A percentile compares a stretch with the other conserved stretches of the same genome.
Conservation (phyloP, 352 stramenopile genomes). For the Phytopythium ostracodes region DNA sequence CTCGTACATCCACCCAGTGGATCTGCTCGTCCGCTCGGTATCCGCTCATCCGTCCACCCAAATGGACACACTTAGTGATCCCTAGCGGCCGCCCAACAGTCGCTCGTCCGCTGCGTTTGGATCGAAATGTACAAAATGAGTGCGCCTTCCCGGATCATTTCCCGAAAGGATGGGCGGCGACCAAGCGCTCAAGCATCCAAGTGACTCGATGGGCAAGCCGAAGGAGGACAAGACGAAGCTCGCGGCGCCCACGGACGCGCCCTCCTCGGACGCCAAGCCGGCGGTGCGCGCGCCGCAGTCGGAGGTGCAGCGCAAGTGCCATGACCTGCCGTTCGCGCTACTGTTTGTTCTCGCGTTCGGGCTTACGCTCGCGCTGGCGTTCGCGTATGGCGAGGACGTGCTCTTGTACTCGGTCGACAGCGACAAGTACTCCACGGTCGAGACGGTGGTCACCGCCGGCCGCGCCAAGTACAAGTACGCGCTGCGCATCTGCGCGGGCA, state of each 20-base stretch:
- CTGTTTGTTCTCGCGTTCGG: conserved; percentile 21
- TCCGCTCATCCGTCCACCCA: too few species aligned
- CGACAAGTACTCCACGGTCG: conserved; percentile 10
- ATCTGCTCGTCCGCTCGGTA: neutral
- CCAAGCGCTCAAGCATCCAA: neutral
- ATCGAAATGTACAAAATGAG: too few species aligned
- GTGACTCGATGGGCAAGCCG: conserved; percentile 1
- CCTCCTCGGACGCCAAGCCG: conserved; percentile 3
- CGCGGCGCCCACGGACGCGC: conserved; percentile 2
- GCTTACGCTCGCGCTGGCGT: conserved; percentile 18
- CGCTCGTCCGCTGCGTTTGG: neutral
- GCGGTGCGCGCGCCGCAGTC: conserved; percentile 17
- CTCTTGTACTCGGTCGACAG: conserved; percentile 12
- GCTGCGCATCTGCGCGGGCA: conserved; percentile 36
- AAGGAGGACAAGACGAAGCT: conserved; percentile 8
- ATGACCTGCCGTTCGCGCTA: conserved; percentile 23
- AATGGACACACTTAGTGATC: neutral
- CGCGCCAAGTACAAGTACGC: conserved; percentile 58
- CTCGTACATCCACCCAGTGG: neutral
- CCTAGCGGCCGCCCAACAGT: neutral
- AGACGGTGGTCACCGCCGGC: neutral
- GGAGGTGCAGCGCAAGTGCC: conserved; percentile 19
- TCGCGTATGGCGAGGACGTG: conserved; percentile 24
- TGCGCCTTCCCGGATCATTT: neutral
- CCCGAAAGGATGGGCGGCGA: neutral